phyloP scores from a whole-genome alignment of 257 asterid genomes.

The Petunia secreta region DNA sequence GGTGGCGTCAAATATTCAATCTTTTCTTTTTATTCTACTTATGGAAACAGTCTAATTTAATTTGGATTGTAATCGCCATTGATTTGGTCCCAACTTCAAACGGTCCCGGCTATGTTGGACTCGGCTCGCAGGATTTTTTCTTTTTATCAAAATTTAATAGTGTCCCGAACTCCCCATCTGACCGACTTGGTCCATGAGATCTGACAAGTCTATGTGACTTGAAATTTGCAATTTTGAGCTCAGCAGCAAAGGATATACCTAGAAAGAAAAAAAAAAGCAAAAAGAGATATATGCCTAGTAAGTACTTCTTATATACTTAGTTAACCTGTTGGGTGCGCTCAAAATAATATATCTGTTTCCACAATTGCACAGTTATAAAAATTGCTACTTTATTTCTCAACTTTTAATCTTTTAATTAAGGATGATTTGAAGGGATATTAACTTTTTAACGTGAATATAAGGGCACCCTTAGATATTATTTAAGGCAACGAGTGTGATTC shows the following conservation, averaged over 20 bases:
- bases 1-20: conserved; percentile 9
- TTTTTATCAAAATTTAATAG: too few species aligned
- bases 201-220: neutral
- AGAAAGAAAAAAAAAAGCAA: too few species aligned
- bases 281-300: neutral
- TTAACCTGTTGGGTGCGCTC: neutral
- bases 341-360: neutral
- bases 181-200: neutral
- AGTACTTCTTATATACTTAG: too few species aligned
- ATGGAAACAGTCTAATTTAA: neutral
- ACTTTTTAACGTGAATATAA: neutral
- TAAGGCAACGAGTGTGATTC: neutral
- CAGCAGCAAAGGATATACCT: too few species aligned
- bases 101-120: neutral
- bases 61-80: neutral
- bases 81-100: neutral
- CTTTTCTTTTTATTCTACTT: neutral
- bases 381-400: neutral
- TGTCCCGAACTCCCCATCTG: neutral
- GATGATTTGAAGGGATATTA: neutral
- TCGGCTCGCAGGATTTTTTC: too few species aligned
- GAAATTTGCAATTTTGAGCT: neutral
- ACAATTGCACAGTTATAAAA: neutral
- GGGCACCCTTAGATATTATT: neutral
- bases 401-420: neutral